Evolutionary conservation across 2,329 filamentous ascomycete genomes (phyloP).

Genomic region (Amauroascus niger): DNA sequence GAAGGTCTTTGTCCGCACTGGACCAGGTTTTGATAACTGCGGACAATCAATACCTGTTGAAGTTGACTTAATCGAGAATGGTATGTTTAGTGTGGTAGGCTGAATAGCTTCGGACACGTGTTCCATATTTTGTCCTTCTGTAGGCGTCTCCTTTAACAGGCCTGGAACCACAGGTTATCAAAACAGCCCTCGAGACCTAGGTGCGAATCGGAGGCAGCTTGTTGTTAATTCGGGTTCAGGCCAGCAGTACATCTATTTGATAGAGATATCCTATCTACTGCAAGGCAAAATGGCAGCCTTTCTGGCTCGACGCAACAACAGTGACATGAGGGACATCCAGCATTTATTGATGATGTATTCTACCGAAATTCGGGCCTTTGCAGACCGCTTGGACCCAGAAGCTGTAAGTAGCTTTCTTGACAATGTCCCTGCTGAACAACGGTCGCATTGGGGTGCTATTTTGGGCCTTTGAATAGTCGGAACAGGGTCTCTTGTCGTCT

Average conservation of each 20-base stretch:
- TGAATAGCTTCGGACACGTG: neutral
- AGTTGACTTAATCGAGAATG: conserved; percentile 8
- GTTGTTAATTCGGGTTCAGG: neutral
- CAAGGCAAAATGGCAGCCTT: conserved; percentile 9
- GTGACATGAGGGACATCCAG: neutral
- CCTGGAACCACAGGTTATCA: conserved; percentile 1
- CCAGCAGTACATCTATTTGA: neutral
- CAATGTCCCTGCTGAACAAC: neutral
- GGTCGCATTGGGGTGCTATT: neutral
- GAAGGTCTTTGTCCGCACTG: conserved; percentile 10
- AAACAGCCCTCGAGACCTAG: conserved; percentile 8
- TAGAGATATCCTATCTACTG: conserved; percentile 5
- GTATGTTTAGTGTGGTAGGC: neutral
- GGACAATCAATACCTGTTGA: neutral
- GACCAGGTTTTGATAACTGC: neutral
- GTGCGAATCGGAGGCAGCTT: conserved; percentile 3
- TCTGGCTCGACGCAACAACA: neutral
- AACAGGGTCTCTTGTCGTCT: neutral
- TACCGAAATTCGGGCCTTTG: conserved; percentile 1
- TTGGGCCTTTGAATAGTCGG: neutral
- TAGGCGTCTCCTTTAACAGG: neutral
- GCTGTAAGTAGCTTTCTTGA: conserved; percentile 1
- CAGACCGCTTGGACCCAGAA: neutral
- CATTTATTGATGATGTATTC: neutral
- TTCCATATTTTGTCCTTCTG: neutral